Evolutionary conservation across 257 asterid species (phyloP), one percentile per base, ranked within the genome.

Genomic region (Catharanthus roseus): DNA sequence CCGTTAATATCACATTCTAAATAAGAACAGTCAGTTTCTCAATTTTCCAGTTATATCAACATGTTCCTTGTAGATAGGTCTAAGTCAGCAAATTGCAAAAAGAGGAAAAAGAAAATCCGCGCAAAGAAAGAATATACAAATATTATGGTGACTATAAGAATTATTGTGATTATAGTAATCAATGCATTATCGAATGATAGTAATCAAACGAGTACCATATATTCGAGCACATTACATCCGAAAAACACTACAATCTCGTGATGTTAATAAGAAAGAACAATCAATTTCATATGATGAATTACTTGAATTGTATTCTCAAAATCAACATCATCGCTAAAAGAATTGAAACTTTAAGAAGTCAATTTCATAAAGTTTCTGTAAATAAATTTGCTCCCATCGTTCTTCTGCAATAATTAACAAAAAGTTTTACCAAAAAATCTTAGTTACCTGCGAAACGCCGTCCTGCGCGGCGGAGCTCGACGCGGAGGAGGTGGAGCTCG

Each of bases 401-500:
- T 44, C 53, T 13, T 39, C 19, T 16, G 10, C 12, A 1, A 45
- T 13, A 9, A 31, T 2, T 3, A 39, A 38, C 3, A 24, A 8
- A 12, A 55, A 0, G 16, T 24, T 23, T 15, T 6, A 13, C 5
- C 19, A 15, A n/a, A 54, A 13, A 21, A 65, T 38, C 67, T 34
- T 16, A 12, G 24, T 49, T 33, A 74, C 82, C 80, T 67, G 77
- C 34, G 74, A 65, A 67, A 65, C 41, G 65, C 56, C 82, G 57
- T 61, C 72, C 72, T 72, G 71, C 13, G 68, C 13, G 57, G 78
- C 24, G 64, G 82, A 58, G 74, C 71, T 36, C 41, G 81, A 60
- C 70, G 81, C 61, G 75, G 75, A 33, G 49, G 73, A 58, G 75
- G 75, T 26, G 76, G 76, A 76, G 70, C 33, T 62, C 67, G 79